Evolutionary conservation across 2,329 filamentous ascomycete species (phyloP).

Genomic region (Daldinia sp.): DNA sequence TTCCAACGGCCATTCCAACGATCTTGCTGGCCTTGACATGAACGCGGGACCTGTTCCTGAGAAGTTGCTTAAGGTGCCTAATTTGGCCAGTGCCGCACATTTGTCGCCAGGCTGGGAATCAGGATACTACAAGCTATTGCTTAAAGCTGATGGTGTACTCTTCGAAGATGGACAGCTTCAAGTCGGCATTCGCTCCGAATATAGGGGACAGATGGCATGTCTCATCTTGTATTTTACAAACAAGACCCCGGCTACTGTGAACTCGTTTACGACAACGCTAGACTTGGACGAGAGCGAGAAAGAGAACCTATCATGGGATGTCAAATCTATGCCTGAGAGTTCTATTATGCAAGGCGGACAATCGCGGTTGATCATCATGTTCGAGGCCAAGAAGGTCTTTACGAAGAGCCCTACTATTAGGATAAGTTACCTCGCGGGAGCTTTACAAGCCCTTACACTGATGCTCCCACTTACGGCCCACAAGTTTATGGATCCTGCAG

Average conservation of each 20-base stretch:
- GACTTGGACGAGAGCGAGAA: conserved; percentile 78
- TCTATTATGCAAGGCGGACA: conserved; percentile 78
- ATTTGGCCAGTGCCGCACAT: conserved; percentile 90
- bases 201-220: conserved; percentile 93
- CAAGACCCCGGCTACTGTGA: conserved; percentile 84
- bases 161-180: conserved; percentile 97
- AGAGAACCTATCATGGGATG: conserved; percentile 78
- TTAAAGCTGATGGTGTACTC: conserved; percentile 83
- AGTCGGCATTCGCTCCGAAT: conserved; percentile 90
- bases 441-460: conserved; percentile 89
- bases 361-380: conserved; percentile 93
- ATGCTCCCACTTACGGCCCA: conserved; percentile 89
- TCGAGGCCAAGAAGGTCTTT: conserved; percentile 85
- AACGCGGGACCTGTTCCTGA: conserved; percentile 64
- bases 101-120: conserved; percentile 93
- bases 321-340: conserved; percentile 87
- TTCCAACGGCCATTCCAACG: conserved; percentile 62
- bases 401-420: conserved; percentile 87
- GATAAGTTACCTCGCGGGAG: conserved; percentile 92
- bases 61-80: conserved; percentile 73
- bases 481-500: conserved; percentile 96
- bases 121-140: conserved; percentile 84
- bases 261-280: conserved; percentile 92
- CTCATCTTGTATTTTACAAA: conserved; percentile 96
- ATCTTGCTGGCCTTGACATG: conserved; percentile 86